These are phyloP conservation scores for Rhizoclosmatium globosum DNA, from an alignment of 192 early-diverging fungal genomes.

Conservation along the genomic window DNA sequence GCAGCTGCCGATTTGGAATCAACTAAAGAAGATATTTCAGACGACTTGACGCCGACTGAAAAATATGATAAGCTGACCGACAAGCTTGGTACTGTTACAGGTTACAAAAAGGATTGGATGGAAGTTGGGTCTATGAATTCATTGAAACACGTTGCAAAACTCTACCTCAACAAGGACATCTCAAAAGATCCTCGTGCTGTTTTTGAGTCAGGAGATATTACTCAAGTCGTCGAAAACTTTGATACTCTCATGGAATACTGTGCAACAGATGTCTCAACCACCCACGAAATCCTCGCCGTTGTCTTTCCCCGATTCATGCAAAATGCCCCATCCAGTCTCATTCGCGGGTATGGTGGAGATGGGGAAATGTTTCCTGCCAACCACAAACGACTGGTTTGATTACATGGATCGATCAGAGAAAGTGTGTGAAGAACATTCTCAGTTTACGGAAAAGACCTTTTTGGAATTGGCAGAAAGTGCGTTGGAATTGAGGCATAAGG, in stretches of 20 bases:
- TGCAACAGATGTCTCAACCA: constrained; percentile 84
- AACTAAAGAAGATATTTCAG: constrained; percentile 34
- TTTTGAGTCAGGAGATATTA: constrained; percentile 41
- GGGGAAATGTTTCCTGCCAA: constrained; percentile 85
- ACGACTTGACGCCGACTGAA: constrained; percentile 55
- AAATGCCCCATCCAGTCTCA: constrained; percentile 94
- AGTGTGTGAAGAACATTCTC: constrained; percentile 60
- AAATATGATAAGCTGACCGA: constrained; percentile 46
- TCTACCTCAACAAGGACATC: constrained; percentile 71
- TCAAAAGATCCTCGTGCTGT: constrained; percentile 46
- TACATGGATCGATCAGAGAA: constrained; percentile 70
- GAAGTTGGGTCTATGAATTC: constrained; percentile 75
- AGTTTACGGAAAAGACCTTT: constrained; percentile 62
- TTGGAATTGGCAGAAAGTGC: constrained; percentile 54
- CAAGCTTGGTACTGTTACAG: constrained; percentile 19
- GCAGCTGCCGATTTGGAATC: constrained; percentile 41
- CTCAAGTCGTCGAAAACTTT: constrained; percentile 66
- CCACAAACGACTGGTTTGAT: constrained; percentile 79
- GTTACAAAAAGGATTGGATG: constrained; percentile 50
- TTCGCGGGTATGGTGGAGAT: constrained; percentile 92
- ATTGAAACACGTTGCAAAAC: constrained; percentile 78
- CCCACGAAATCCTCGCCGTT: constrained; percentile 73
- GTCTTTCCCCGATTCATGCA: constrained; percentile 75
- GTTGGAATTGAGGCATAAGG: constrained; percentile 54
- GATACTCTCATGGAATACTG: constrained; percentile 80